Evolutionary conservation across 2,329 filamentous ascomycete species (phyloP), one percentile per base, ranked within the genome.

Genomic region (Epichloe uncinata): DNA sequence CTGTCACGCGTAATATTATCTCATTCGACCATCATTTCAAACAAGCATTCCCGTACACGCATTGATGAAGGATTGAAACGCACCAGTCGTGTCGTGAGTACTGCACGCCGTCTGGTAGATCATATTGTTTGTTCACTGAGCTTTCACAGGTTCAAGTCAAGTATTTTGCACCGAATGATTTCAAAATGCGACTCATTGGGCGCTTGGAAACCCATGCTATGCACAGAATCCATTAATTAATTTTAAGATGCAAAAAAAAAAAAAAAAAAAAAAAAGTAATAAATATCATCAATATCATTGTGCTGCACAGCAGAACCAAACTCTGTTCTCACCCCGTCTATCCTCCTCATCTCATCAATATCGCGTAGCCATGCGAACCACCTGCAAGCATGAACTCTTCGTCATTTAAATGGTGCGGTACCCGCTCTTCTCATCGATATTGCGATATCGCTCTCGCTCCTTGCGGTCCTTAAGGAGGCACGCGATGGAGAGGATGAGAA

Each of bases 401-500:
- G 6, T 43, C 20, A 15, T 35, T 63, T 77, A 77, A 34, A 71
- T 67, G 47, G 73, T 66, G 53, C 65, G 66, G 55, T 69, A 68
- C 48, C 81, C 79, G 54, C 67, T 78, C 78, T 93, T 93, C 73
- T 88, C 81, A 61, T 91, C 87, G 60, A 93, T 90, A 61, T 85
- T 76, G 52, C 81, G 78, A 69, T 88, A 93, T 52, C 87, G 75
- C 66, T 85, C 81, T 60, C 80, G 79, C 70, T 93, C 87, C 68
- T 84, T 85, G 61, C 86, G 81, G 59, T 88, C 82, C 73, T 89
- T 90, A 59, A 88, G 73, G 42, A 93, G 73, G 67, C 87, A 88
- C 33, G 84, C 82, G 13, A 84, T 81, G 56, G 79, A 78, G 50
- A 91, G 70, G 56, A 91, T 69, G 45, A 91, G 71, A 47, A 87